Conservation (phyloP, 306 rosid species). For the Dalbergia cultrata region DNA sequence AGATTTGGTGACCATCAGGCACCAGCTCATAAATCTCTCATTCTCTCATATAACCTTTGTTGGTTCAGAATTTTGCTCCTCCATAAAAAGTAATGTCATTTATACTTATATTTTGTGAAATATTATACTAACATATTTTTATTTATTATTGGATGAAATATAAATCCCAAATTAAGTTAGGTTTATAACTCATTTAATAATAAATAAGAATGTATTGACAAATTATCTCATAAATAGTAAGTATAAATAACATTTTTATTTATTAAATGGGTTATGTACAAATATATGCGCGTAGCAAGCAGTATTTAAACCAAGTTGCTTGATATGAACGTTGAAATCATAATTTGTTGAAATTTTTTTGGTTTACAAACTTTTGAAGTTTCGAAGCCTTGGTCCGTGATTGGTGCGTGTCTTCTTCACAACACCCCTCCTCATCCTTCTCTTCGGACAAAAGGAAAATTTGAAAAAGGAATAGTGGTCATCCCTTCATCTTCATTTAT, state of each 20-base stretch:
- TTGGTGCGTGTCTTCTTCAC: constrained; percentile 22
- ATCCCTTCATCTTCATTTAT: constrained; percentile 49
- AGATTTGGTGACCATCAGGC: constrained; percentile 33
- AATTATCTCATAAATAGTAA: too few relatives aligned
- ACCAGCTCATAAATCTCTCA: constrained; percentile 33
- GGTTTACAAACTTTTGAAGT: constrained; percentile 14
- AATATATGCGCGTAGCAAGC: neutral
- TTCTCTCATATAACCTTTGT: neutral
- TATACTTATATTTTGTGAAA: too few relatives aligned
- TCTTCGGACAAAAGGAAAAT: neutral
- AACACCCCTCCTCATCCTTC: neutral
- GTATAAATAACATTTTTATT: neutral
- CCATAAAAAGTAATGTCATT: too few relatives aligned
- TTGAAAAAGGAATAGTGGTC: constrained; percentile 10
- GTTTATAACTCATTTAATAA: too few relatives aligned
- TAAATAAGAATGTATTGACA: too few relatives aligned
- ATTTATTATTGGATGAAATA: too few relatives aligned
- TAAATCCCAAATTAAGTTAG: too few relatives aligned
- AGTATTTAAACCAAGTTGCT: constrained; percentile 40
- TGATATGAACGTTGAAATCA: constrained; percentile 34
- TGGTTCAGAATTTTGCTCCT: constrained; percentile 20
- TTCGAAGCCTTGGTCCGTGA: constrained; percentile 14
- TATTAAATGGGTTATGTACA: neutral
- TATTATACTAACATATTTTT: too few relatives aligned
- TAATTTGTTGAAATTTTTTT: constrained; percentile 31